Evolutionary conservation across 1,284 basidiomycete species (phyloP).

Genomic region (Neonothopanus nambi): DNA sequence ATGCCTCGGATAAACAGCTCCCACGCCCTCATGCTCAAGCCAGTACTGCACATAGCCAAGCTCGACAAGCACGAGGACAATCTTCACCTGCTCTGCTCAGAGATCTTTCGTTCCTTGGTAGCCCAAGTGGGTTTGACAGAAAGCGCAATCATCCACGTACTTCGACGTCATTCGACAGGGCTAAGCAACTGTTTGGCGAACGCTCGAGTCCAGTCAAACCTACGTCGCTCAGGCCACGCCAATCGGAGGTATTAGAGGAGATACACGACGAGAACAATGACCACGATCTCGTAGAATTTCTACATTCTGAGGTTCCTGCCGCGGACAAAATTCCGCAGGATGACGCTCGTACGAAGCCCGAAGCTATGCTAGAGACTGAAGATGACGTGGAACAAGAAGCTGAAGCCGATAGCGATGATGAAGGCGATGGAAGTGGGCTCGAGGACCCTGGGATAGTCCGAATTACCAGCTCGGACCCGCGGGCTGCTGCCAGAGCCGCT

Average conservation of each 20-base stretch:
- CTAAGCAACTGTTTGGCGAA: conserved; percentile 10
- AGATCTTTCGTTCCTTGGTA: conserved; percentile 10
- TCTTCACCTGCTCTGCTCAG: conserved; percentile 6
- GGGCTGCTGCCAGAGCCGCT: conserved; percentile 84
- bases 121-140: neutral
- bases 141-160: neutral
- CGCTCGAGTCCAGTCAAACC: conserved; percentile 1
- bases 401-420: conserved; percentile 18
- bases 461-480: conserved; percentile 79
- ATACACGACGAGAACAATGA: neutral
- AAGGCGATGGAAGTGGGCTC: conserved; percentile 30
- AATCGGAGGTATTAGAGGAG: neutral
- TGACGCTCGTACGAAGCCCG: conserved; percentile 7
- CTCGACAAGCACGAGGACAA: neutral
- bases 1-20: neutral
- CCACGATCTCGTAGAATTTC: neutral
- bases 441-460: conserved; percentile 57
- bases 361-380: conserved; percentile 1
- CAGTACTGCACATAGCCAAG: neutral
- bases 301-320: neutral
- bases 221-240: neutral
- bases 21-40: neutral
- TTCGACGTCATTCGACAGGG: conserved; percentile 7
- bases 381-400: conserved; percentile 6
- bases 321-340: conserved; percentile 3